Evolutionary conservation across 139 green algal genomes (phyloP), one percentile per base, ranked within the genome.

Genomic region (Spirogloea muscicola): DNA sequence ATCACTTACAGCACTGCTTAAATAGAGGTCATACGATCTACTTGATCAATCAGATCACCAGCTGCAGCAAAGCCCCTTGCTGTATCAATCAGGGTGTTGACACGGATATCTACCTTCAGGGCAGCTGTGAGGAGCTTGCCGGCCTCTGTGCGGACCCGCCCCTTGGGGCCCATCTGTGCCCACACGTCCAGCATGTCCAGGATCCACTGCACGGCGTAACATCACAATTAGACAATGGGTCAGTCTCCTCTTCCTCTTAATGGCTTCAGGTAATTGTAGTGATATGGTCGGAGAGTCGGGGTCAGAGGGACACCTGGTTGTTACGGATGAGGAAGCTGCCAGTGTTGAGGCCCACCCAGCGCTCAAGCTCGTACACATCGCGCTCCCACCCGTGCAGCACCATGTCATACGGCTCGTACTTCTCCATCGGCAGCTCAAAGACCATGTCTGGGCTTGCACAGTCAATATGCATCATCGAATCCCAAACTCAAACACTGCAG

Each of bases 391-490:
- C 67, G 18, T 68, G 67, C 3, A 67, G 29, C 27, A 76, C 67
- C 21, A 76, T 31, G 58, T 76, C 48, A 34, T 67, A 68, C 2
- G 27, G n/a, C 49, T 68, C 33, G 49, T 76, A 76, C 27, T 33
- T 49, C 49, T 42, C 49, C 27, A 39, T 58, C 34, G 67, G 67
- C 4, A 76, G 18, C 27, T 76, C 41, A 59, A 76, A 76, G 1
- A 31, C 41, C 67, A 76, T 76, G 49, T 76, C 67, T 76, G 67
- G 6, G n/a, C n/a, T n/a, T n/a, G n/a, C n/a, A n/a, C n/a, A n/a
- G n/a, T n/a, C n/a, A n/a, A n/a, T n/a, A n/a, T n/a, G n/a, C n/a
- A n/a, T n/a, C n/a, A n/a, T n/a, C n/a, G n/a, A n/a, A n/a, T n/a
- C n/a, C n/a, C n/a, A n/a, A n/a, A n/a, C n/a, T n/a, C n/a, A n/a